A percentile compares a stretch with the other conserved stretches of the same genome.
These are phyloP conservation scores for Termitomyces sp. DNA, from an alignment of 768 basidiomycete species.

Conservation along the genomic window DNA sequence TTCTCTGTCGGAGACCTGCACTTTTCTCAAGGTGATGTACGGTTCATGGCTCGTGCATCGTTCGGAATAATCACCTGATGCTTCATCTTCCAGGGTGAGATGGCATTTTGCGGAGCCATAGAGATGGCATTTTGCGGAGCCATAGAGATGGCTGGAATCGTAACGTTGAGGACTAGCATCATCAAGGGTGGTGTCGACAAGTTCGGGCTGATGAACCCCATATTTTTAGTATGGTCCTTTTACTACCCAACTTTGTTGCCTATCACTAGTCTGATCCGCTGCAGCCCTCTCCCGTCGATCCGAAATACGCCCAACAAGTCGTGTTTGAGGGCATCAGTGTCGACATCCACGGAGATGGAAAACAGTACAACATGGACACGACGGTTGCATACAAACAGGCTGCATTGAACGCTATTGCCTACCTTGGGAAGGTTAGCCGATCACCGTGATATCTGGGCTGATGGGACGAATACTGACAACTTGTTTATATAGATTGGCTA, in stretches of 20 bases:
- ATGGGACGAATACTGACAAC: not conserved
- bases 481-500: constrained; percentile 52
- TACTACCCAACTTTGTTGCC: not conserved
- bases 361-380: constrained; percentile 77
- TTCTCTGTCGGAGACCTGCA: constrained; percentile 76
- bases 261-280: not conserved
- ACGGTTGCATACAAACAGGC: constrained; percentile 80
- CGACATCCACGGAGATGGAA: constrained; percentile 67
- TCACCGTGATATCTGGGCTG: not conserved
- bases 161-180: constrained; percentile 67
- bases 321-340: constrained; percentile 75
- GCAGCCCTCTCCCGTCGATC: constrained; percentile 72
- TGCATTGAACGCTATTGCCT: constrained; percentile 68
- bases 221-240: constrained; percentile 51
- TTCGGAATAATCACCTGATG: not conserved
- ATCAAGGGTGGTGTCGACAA: constrained; percentile 74
- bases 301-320: constrained; percentile 69
- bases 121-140: constrained; percentile 82
- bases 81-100: constrained; percentile 44
- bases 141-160: constrained; percentile 75
- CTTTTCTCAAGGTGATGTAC: constrained; percentile 72
- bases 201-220: constrained; percentile 68
- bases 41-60: not conserved
- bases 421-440: constrained; percentile 53
- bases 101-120: constrained; percentile 74